Evolutionary conservation across 371 early-diverging fungal genomes (phyloP), one percentile per base, ranked within the genome.

Genomic region (Zopfochytrium polystomum): DNA sequence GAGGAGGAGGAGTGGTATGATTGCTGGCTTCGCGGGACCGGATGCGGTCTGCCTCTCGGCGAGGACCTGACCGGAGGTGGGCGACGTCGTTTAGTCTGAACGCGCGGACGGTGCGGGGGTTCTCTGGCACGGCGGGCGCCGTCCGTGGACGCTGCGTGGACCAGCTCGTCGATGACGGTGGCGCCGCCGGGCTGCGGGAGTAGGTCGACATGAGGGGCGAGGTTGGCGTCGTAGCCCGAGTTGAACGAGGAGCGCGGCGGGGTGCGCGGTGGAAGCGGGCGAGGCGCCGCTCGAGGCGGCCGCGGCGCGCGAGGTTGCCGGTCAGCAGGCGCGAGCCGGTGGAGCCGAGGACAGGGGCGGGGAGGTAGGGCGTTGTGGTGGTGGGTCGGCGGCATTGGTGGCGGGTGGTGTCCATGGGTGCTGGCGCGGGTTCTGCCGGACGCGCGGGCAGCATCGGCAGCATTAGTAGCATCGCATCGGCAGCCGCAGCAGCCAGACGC

Each of bases 161-260:
- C 79, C 2, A 82, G 72, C 59, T 85, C 87, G 60, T 92, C 92
- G 58, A 84, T 83, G 3, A 92, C 30, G 52, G 90, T 72, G 13
- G 80, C 70, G 71, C 86, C 87, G 3, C 80, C 84, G 0, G 78
- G 82, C 57, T 85, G 85, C 26, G 89, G 86, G 0, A 90, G 64
- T 1, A n/a, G n/a, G 81, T 76, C 31, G 82, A 76, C 50, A 90
- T 85, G 32, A 92, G n/a, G 72, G 2, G 83, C 77, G 0, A 84
- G 73, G 61, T 92, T 92, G 55, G 92, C 92, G 66, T 88, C 90
- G 63, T 86, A 92, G 0, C 92, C 92, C 18, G 89, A 89, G 72
- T 90, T 89, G 71, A 90, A 90, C n/a, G 2, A 89, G 71, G 52
- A 92, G 67, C 2, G 88, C 90, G 0, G 80, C 56, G n/a, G 29